phyloP scores from a whole-genome alignment of 768 basidiomycete genomes.

The Pisolithus tinctorius region DNA sequence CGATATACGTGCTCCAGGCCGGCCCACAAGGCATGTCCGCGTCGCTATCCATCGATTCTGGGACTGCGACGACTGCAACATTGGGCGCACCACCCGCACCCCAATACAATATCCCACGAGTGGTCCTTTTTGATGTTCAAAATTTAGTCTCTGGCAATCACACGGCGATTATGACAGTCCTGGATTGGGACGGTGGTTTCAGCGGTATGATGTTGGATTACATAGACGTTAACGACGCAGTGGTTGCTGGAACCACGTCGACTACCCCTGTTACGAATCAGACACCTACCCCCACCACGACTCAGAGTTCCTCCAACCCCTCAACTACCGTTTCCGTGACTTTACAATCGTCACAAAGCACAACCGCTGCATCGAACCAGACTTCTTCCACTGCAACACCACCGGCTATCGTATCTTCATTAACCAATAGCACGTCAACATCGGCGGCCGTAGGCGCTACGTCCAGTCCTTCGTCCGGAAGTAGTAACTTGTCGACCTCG shows the following conservation, averaged over 20 bases:
- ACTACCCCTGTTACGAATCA: not conserved
- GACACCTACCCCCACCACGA: slow-evolving; percentile 3
- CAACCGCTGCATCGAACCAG: not conserved
- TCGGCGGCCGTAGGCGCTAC: slow-evolving; percentile 5
- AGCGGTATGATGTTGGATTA: slow-evolving; percentile 27
- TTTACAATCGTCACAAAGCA: slow-evolving; percentile 1
- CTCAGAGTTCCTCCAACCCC: slow-evolving; percentile 3
- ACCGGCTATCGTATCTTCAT: slow-evolving; percentile 2
- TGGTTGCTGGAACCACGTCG: slow-evolving; percentile 7
- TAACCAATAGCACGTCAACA: slow-evolving; percentile 4
- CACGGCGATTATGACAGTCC: slow-evolving; percentile 17
- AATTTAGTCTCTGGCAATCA: slow-evolving; percentile 18
- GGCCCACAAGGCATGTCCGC: slow-evolving; percentile 22
- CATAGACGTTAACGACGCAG: slow-evolving; percentile 17
- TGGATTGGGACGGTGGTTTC: slow-evolving; percentile 17
- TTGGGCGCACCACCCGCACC: slow-evolving; percentile 17
- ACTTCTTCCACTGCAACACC: not conserved
- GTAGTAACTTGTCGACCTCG: not conserved
- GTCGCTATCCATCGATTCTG: slow-evolving; percentile 19
- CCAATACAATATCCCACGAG: slow-evolving; percentile 18
- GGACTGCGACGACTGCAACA: slow-evolving; percentile 15
- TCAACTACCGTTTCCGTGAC: not conserved
- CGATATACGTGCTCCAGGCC: slow-evolving; percentile 23
- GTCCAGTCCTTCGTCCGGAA: slow-evolving; percentile 9
- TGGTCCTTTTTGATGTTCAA: slow-evolving; percentile 15